A percentile compares a stretch with the other conserved stretches of the same genome.
phyloP scores from a whole-genome alignment of 2,329 filamentous ascomycete species.

The Didymella segeticola region DNA sequence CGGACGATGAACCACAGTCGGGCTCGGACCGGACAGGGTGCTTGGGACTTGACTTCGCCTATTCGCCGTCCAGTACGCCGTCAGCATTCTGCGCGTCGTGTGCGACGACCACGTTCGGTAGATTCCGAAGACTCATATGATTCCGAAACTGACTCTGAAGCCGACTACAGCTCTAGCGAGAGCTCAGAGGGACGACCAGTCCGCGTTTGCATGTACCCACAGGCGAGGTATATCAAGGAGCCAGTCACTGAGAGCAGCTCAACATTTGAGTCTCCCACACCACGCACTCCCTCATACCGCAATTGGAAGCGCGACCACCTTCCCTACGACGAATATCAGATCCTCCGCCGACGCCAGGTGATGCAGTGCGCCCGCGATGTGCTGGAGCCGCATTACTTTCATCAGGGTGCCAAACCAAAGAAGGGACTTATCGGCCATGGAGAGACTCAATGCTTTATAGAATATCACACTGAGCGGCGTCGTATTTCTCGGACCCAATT shows the following conservation, averaged over 20 bases:
- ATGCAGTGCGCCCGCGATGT: conserved; percentile 6
- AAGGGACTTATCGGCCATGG: neutral
- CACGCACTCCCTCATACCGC: neutral
- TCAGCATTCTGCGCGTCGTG: neutral
- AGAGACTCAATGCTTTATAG: neutral
- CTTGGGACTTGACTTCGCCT: too few species aligned
- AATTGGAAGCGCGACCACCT: neutral
- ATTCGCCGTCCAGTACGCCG: neutral
- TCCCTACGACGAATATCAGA: conserved; percentile 3
- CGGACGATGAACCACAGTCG: neutral
- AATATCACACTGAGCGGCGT: neutral
- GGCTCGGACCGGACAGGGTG: neutral
- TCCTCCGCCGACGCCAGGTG: conserved; percentile 2
- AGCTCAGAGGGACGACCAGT: neutral
- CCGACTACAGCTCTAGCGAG: neutral
- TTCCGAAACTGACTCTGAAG: neutral
- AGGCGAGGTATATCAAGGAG: neutral
- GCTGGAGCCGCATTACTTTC: neutral
- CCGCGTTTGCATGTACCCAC: conserved; percentile 1
- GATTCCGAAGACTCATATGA: neutral
- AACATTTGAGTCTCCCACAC: neutral
- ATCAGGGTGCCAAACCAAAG: neutral
- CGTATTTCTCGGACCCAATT: neutral
- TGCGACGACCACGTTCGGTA: neutral
- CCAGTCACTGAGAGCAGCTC: neutral